Conservation (phyloP, 2,329 filamentous ascomycete genomes). For the Penicillium brasilianum region DNA sequence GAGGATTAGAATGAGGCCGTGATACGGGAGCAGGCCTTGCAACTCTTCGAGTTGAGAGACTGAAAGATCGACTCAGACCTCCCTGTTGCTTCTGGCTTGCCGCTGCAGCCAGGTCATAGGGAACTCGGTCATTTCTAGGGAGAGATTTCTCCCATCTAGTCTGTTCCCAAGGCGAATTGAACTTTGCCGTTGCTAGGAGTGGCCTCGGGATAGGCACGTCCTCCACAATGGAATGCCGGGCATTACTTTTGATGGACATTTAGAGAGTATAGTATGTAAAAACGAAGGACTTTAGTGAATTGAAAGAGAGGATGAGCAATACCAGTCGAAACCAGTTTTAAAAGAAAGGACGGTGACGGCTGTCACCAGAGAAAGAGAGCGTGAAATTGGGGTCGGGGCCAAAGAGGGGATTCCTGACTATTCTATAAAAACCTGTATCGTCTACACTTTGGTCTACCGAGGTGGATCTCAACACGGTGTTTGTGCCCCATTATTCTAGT, state of each 20-base stretch:
- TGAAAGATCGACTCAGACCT: conserved; percentile 17
- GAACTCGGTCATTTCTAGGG: conserved; percentile 23
- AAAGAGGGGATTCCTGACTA: neutral
- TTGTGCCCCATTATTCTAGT: conserved; percentile 3
- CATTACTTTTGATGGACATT: conserved; percentile 11
- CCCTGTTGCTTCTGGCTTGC: conserved; percentile 12
- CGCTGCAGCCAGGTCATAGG: conserved; percentile 2
- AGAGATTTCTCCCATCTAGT: conserved; percentile 28
- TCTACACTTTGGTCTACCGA: neutral
- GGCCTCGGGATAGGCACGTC: conserved; percentile 26
- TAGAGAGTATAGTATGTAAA: conserved; percentile 21
- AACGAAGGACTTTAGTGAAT: neutral
- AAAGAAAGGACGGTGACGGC: conserved; percentile 5
- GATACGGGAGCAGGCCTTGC: conserved; percentile 14
- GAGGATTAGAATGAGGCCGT: conserved; percentile 16
- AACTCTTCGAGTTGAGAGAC: conserved; percentile 21
- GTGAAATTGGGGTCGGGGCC: neutral
- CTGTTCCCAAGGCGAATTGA: conserved; percentile 26
- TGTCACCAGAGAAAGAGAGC: neutral
- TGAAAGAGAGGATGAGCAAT: conserved; percentile 19
- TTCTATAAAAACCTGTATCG: conserved; percentile 6
- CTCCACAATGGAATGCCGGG: conserved; percentile 24
- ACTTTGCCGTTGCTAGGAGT: conserved; percentile 26
- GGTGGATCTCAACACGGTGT: conserved; percentile 12
- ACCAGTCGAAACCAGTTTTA: no score